Evolutionary conservation across 2,329 filamentous ascomycete species (phyloP).

Genomic region (Fusarium brevicatenulatum): DNA sequence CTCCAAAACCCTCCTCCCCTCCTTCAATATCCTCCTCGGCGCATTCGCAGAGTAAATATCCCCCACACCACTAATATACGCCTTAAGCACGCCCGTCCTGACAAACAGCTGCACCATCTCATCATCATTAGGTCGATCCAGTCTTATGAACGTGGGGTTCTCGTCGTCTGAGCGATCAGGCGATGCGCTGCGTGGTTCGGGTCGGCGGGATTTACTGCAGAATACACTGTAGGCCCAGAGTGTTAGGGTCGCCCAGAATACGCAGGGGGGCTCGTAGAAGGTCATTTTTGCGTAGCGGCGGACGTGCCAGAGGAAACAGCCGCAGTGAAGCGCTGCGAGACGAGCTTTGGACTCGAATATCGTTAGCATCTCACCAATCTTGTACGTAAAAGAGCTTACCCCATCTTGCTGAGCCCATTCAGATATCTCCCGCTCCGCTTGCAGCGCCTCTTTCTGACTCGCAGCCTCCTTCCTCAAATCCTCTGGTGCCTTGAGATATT

Average conservation of each 20-base stretch:
- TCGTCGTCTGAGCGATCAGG: slow-evolving; percentile 3
- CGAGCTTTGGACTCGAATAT: slow-evolving; percentile 54
- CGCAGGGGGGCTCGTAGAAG: slow-evolving; percentile 53
- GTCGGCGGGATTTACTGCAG: background rate
- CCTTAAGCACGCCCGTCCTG: slow-evolving; percentile 59
- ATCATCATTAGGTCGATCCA: slow-evolving; percentile 67
- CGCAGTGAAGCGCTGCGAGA: slow-evolving; percentile 56
- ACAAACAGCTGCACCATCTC: slow-evolving; percentile 68
- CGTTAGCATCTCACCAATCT: background rate
- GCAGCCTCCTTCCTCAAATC: slow-evolving; percentile 5
- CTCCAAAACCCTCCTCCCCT: slow-evolving; percentile 37
- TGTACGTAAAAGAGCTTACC: slow-evolving; percentile 12
- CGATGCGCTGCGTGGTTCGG: slow-evolving; percentile 3
- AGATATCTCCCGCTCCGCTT: slow-evolving; percentile 45
- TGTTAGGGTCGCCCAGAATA: slow-evolving; percentile 52
- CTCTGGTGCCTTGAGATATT: slow-evolving; percentile 11
- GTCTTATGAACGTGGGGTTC: slow-evolving; percentile 56
- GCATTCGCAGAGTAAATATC: slow-evolving; percentile 52
- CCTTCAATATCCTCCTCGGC: slow-evolving; percentile 30
- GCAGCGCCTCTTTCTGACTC: slow-evolving; percentile 21
- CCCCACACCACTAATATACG: slow-evolving; percentile 62
- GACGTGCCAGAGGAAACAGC: slow-evolving; percentile 58
- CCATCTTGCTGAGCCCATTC: slow-evolving; percentile 49
- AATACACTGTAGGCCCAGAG: slow-evolving; percentile 53
- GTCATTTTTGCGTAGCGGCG: slow-evolving; percentile 54